A percentile compares a stretch with the other conserved stretches of the same genome.
Evolutionary conservation across 805 yeast genomes (phyloP).

Genomic region (Cyberlindnera saturnus): DNA sequence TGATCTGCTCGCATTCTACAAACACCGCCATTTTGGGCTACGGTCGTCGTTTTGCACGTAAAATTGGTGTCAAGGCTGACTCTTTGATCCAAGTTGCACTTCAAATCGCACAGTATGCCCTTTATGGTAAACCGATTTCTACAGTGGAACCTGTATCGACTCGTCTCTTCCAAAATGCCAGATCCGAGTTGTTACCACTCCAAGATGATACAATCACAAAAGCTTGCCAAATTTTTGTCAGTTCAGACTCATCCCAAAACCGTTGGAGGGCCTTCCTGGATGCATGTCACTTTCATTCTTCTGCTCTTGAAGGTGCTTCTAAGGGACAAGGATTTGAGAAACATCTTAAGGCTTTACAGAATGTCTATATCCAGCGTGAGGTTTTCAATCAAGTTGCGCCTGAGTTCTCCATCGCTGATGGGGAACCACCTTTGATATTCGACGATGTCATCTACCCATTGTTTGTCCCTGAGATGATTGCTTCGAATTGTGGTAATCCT

Average conservation of each 20-base stretch:
- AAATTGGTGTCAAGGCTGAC: conserved; percentile 81
- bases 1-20: conserved; percentile 73
- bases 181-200: conserved; percentile 64
- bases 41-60: conserved; percentile 72
- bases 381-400: conserved; percentile 40
- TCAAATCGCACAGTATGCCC: conserved; percentile 85
- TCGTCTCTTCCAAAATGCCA: conserved; percentile 56
- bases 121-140: conserved; percentile 84
- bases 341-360: conserved; percentile 59
- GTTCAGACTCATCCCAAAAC: conserved; percentile 39
- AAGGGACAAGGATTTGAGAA: conserved; percentile 67
- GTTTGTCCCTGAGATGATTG: conserved; percentile 36
- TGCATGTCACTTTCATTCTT: conserved; percentile 47
- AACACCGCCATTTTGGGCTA: conserved; percentile 69
- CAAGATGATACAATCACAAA: conserved; percentile 48
- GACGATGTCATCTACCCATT: conserved; percentile 33
- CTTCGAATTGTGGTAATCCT: conserved; percentile 89
- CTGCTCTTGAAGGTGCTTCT: conserved; percentile 45
- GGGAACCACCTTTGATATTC: conserved; percentile 39
- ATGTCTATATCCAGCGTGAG: conserved; percentile 45
- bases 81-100: conserved; percentile 87
- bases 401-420: conserved; percentile 28
- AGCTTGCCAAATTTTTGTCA: conserved; percentile 58
- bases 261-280: conserved; percentile 46
- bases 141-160: conserved; percentile 89